Base-by-base conservation (phyloP, 306 rosid species). In the Vigna unguiculata region DNA sequence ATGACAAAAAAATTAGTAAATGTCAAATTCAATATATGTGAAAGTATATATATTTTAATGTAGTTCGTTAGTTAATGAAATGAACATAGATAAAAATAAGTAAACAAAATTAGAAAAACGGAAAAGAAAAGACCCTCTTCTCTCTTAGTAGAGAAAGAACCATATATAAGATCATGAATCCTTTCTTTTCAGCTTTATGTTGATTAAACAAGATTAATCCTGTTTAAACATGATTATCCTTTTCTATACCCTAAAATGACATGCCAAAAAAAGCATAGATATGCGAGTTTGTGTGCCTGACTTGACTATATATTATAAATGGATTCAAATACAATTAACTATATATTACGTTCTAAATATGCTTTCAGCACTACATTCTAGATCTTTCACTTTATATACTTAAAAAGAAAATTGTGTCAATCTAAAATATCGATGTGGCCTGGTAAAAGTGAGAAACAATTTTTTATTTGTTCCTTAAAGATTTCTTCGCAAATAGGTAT, bases 391-490 rank as follows among this genome's bases (percentile, higher is more conserved):
- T 67, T 68, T 77, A 54, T 7, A 19, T 9, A n/a, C 1, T 32
- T 45, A 4, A 17, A 8, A 63, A n/a, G n/a, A n/a, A 4, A 59
- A 13, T 13, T 17, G 19, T 30, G 61, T 20, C 81, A 68, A 28
- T 17, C 60, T 77, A 68, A 58, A 67, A 55, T 34, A 76, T 40
- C 54, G 34, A 41, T 28, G 22, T 45, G 38, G 34, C 63, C 30
- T 28, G 30, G 5, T 28, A 19, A 41, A 74, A 11, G 3, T 60
- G 58, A 5, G 8, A 73, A 58, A 22, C 13, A 24, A 13, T 7
- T 72, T 12, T 72, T 54, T 21, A 6, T 53, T 71, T 9, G 43
- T 40, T 24, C 38, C 12, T 46, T 19, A 30, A 7, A 46, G 13
- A 3, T 46, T 74, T 74, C 30, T 3, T 25, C 30, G 4, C 0